Conservation (phyloP, 306 rosid species). For the Vigna radiata region DNA sequence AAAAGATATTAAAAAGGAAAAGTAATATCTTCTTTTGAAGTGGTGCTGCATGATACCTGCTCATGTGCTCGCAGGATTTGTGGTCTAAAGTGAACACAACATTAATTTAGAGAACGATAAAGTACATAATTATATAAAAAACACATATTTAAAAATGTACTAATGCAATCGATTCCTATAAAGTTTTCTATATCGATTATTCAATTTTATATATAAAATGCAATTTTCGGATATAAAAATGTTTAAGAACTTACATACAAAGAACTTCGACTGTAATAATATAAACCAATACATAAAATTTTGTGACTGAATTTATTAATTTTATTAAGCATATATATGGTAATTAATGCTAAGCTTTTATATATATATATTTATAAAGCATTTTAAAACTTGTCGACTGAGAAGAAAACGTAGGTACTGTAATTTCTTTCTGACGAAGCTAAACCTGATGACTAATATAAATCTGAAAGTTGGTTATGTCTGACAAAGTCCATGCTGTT, state of each 20-base stretch:
- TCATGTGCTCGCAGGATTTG: conserved; percentile 39
- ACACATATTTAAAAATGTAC: not conserved
- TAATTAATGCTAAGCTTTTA: too few relatives aligned
- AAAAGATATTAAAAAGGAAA: conserved; percentile 36
- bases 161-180: too few relatives aligned
- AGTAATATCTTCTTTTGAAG: conserved; percentile 40
- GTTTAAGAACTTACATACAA: too few relatives aligned
- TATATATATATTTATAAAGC: not conserved
- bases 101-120: not conserved
- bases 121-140: not conserved
- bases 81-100: not conserved
- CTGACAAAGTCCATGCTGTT: conserved; percentile 38
- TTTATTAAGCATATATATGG: too few relatives aligned
- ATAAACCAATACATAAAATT: not conserved
- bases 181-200: too few relatives aligned
- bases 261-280: too few relatives aligned
- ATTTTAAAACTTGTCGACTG: conserved; percentile 9
- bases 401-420: not conserved
- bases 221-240: too few relatives aligned
- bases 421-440: conserved; percentile 28
- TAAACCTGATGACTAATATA: conserved; percentile 2
- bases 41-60: conserved; percentile 34
- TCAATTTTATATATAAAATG: too few relatives aligned
- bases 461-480: not conserved
- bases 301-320: not conserved